Percentiles rank a stretch among this genome's conserved stretches.
These are phyloP conservation scores for Pholiota adiposa DNA, from an alignment of 1,284 basidiomycete genomes.

Conservation along the genomic window DNA sequence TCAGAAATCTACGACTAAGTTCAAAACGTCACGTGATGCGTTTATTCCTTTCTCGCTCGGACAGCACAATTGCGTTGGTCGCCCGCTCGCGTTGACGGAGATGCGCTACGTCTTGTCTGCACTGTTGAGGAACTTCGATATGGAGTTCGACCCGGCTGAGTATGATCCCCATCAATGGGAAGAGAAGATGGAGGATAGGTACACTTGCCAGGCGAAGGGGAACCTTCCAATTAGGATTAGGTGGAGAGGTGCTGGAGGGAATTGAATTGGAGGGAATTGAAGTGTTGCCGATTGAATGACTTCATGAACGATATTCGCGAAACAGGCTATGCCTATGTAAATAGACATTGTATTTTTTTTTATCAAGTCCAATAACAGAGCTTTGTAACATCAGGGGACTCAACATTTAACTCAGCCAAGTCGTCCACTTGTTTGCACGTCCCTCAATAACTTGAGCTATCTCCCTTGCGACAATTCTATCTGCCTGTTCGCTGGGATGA, in stretches of 20 bases:
- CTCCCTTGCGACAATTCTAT: constrained; percentile 55
- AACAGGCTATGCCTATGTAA: not conserved
- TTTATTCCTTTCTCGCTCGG: constrained; percentile 46
- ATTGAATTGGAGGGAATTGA: not conserved
- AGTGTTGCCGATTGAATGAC: not conserved
- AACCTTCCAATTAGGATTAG: constrained; percentile 8
- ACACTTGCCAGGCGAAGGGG: constrained; percentile 29
- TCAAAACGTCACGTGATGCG: constrained; percentile 31
- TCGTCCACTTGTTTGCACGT: constrained; percentile 46
- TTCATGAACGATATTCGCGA: not conserved
- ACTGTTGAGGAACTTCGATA: constrained; percentile 33
- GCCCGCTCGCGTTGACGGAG: constrained; percentile 38
- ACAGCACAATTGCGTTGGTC: constrained; percentile 42
- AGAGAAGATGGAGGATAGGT: constrained; percentile 32
- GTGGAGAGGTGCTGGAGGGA: not conserved
- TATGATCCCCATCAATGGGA: constrained; percentile 34
- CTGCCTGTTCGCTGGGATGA: constrained; percentile 59
- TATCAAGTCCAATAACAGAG: too few relatives aligned
- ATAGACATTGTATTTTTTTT: not conserved
- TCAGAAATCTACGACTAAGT: constrained; percentile 11
- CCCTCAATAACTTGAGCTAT: constrained; percentile 49
- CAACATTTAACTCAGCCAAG: constrained; percentile 46
- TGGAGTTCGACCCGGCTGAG: constrained; percentile 31
- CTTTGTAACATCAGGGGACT: not conserved
- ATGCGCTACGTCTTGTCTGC: constrained; percentile 33